Evolutionary conservation across 2,329 filamentous ascomycete species (phyloP), one percentile per base, ranked within the genome.

Genomic region (Hymenoscyphus fructigenus): DNA sequence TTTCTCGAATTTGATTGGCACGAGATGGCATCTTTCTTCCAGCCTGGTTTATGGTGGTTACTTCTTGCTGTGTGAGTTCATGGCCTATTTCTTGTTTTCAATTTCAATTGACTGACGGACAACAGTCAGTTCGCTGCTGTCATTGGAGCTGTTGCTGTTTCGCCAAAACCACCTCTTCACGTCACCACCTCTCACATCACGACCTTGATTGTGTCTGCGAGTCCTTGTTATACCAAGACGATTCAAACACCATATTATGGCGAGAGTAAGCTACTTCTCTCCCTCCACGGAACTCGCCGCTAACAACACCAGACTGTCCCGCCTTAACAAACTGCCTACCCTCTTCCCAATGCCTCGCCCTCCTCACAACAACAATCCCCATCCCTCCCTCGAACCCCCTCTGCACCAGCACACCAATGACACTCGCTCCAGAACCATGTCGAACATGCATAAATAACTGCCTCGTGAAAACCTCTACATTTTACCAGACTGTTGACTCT

Each of bases 311-410:
- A 64, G 63, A 34, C 7, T 66, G 58, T 26, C 66, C 65, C 9
- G 62, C 63, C 20, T 10, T 67, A 12, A 34, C 58, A 34, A 65
- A 57, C 17, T 66, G 62, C 38, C 60, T 58, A 5, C 34, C 55
- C 41, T 50, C 59, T 9, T 41, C 67, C 14, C 50, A 61, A n/a
- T 72, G 70, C 57, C 65, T 71, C 44, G 10, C 64, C 28, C 10
- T 66, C 12, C n/a, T 59, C 50, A 70, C 64, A n/a, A 75, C 73
- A n/a, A 77, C 74, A 56, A 74, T 74, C 29, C 74, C 71, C 60
- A 74, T 79, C 3, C 79, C 79, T 17, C 78, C 78, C 67, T 65
- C 69, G 44, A 77, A 76, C 23, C 69, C 76, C 61, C 79, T 76
- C 71, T 81, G 79, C 70, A 75, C 74, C n/a, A 69, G 64, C 10